Percentiles rank a stretch among this genome's conserved stretches.
Evolutionary conservation across 257 asterid genomes (phyloP).

Genomic region (Solanum chiquidenum): DNA sequence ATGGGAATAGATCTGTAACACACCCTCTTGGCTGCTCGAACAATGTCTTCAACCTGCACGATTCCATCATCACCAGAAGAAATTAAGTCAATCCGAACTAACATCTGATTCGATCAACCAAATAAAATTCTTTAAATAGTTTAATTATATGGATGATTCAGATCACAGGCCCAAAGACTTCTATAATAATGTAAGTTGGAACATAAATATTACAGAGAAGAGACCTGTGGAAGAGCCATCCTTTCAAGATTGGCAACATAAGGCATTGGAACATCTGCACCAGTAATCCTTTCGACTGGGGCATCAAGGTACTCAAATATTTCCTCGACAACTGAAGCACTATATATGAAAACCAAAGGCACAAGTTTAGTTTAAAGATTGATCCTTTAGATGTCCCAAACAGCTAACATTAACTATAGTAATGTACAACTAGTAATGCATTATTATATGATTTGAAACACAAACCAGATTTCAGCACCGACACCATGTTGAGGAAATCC

Average conservation of each 20-base stretch:
- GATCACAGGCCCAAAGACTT: neutral
- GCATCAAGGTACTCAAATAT: conserved; percentile 58
- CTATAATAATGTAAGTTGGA: neutral
- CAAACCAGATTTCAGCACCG: conserved; percentile 82
- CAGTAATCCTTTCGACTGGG: conserved; percentile 52
- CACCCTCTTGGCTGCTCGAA: conserved; percentile 9
- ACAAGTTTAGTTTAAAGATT: neutral
- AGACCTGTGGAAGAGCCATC: conserved; percentile 54
- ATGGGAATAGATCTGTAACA: conserved; percentile 28
- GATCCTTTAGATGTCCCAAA: neutral
- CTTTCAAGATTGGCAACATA: conserved; percentile 63
- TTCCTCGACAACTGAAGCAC: conserved; percentile 51
- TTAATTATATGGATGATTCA: neutral
- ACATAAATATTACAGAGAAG: neutral
- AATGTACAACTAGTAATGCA: neutral
- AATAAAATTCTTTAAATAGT: neutral
- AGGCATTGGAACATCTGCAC: conserved; percentile 69
- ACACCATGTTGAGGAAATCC: conserved; percentile 85
- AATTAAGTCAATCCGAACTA: neutral
- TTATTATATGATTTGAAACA: neutral
- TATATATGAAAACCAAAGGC: conserved; percentile 6
- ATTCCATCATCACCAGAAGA: neutral
- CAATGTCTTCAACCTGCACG: neutral
- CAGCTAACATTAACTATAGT: neutral
- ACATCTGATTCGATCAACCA: neutral